Base-by-base conservation (phyloP, 2,329 filamentous ascomycete genomes). In the Niveomyces coronatus region DNA sequence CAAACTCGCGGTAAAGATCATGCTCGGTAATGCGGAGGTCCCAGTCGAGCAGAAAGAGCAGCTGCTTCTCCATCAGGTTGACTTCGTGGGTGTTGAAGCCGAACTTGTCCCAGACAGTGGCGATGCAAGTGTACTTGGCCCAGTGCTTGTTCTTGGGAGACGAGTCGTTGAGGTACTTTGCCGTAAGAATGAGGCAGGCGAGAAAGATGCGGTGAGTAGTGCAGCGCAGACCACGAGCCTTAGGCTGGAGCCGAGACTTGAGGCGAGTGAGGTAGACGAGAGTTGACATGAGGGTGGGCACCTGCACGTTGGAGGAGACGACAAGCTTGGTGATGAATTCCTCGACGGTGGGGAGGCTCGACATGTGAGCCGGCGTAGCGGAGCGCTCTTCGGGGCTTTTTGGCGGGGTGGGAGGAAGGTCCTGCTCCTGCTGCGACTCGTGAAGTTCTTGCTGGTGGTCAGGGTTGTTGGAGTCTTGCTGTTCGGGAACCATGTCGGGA, bases 81-180 rank as follows among this genome's bases (percentile, higher is more conserved):
- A 98, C 91, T 65, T 98, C 91, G 24, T 85, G 91, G 49, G 88
- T 74, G 53, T 80, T 89, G 71, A 98, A 96, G 51, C 87, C 85
- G 54, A 96, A 98, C 54, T 70, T 76, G 55, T 67, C 71, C 44
- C 51, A 56, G 8, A 70, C 65, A 9, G 79, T 77, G 58, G 70
- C 82, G 50, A 94, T 80, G 52, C 80, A 67, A 43, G 83, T 94
- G 70, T 96, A 98, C 53, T 79, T 82, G 47, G 91, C 88, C 91
- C 91, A 98, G 72, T 98, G 91, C 79, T 96, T 96, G 76, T 98
- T 98, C 79, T 96, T 96, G 46, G 91, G 91, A 10, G 87, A 95
- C 44, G 87, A 94, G 70, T 96, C 91, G 61, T 98, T 96, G 50
- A 96, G 75, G 62, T 95, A 95, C 79, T 98, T 98, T 51, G 91